phyloP scores from a whole-genome alignment of 2,329 filamentous ascomycete species.

The Magnaporthiopsis poae region DNA sequence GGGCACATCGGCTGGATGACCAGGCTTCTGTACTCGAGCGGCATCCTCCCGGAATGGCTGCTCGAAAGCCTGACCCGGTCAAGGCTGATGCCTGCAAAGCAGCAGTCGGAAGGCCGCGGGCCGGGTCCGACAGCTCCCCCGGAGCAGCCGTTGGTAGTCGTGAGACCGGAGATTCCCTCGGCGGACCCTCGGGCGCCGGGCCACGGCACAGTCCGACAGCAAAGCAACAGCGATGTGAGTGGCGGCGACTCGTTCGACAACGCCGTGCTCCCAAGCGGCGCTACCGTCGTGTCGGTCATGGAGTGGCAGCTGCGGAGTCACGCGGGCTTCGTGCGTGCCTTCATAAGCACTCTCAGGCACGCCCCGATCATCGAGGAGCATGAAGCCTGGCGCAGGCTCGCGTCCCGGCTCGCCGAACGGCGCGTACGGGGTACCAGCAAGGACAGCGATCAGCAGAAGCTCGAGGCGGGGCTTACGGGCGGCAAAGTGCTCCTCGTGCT shows the following conservation, averaged over 20 bases:
- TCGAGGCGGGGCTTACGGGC: constrained; percentile 24
- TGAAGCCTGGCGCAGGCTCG: constrained; percentile 50
- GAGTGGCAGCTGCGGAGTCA: constrained; percentile 61
- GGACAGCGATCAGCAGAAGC: constrained; percentile 15
- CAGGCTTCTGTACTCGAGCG: constrained; percentile 50
- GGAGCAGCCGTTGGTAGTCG: constrained; percentile 13
- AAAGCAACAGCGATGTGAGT: constrained; percentile 27
- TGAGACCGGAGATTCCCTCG: constrained; percentile 1
- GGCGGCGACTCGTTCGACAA: constrained; percentile 32
- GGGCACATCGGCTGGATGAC: constrained; percentile 51
- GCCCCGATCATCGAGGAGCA: constrained; percentile 59
- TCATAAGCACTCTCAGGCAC: constrained; percentile 60
- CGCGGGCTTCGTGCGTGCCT: constrained; percentile 57
- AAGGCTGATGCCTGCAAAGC: constrained; percentile 31
- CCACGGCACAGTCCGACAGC: constrained; percentile 11
- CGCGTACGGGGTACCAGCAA: constrained; percentile 13
- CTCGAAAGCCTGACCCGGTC: constrained; percentile 42
- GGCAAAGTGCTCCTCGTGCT: constrained; percentile 55
- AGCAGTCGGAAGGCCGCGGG: background rate
- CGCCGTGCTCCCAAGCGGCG: constrained; percentile 37
- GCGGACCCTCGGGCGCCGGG: too few species aligned
- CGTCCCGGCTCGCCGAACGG: constrained; percentile 35
- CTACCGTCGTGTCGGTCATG: constrained; percentile 54
- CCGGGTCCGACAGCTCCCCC: background rate
- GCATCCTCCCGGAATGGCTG: constrained; percentile 49